These are phyloP conservation scores for Leptoxyphium fumago DNA, from an alignment of 2,329 filamentous ascomycete species.

Conservation along the genomic window DNA sequence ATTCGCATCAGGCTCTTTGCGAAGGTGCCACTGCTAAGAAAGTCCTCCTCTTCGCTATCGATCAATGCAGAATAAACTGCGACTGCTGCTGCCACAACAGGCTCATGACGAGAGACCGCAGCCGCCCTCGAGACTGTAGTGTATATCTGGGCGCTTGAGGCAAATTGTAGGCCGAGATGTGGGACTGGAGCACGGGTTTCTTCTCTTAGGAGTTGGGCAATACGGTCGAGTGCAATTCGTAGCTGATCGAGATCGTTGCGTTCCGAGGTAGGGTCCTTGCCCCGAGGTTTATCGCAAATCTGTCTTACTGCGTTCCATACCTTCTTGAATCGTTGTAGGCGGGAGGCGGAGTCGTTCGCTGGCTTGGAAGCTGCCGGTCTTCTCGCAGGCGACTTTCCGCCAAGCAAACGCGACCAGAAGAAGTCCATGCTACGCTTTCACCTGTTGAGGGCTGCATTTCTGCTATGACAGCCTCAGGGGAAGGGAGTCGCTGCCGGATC, in stretches of 20 bases:
- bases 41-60: slow-evolving; percentile 91
- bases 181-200: slow-evolving; percentile 78
- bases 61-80: slow-evolving; percentile 81
- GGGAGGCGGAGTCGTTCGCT: slow-evolving; percentile 43
- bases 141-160: slow-evolving; percentile 75
- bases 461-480: no score
- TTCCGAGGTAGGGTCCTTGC: slow-evolving; percentile 20
- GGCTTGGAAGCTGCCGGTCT: slow-evolving; percentile 25
- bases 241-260: slow-evolving; percentile 35
- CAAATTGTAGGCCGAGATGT: slow-evolving; percentile 82
- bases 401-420: slow-evolving; percentile 44
- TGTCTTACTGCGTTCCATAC: slow-evolving; percentile 47
- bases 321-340: slow-evolving; percentile 46
- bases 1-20: slow-evolving; percentile 78
- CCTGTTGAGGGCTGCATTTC: neutral
- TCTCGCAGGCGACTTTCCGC: slow-evolving; percentile 37
- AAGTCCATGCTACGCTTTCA: slow-evolving; percentile 7
- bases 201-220: slow-evolving; percentile 62
- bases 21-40: slow-evolving; percentile 75
- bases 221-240: slow-evolving; percentile 38
- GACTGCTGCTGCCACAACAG: slow-evolving; percentile 71
- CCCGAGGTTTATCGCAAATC: slow-evolving; percentile 44
- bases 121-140: slow-evolving; percentile 81
- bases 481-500: no score
- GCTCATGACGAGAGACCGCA: slow-evolving; percentile 68